A percentile compares a stretch with the other conserved stretches of the same genome.
Conservation (phyloP, 2,329 filamentous ascomycete species). For the Botrytis byssoidea region DNA sequence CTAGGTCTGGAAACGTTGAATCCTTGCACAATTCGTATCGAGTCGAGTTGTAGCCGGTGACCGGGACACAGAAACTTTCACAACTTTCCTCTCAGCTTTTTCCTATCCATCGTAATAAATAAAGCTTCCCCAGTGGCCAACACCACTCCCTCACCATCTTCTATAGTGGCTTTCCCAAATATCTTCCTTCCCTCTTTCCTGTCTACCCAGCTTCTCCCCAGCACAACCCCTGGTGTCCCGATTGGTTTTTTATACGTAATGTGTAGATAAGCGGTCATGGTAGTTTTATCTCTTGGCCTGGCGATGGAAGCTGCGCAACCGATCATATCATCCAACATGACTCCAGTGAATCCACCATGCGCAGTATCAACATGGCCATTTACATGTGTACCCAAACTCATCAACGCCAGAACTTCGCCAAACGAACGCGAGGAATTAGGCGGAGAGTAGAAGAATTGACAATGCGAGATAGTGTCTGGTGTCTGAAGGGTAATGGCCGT, state of each 20-base stretch:
- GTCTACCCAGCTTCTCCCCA: slow-evolving; percentile 47
- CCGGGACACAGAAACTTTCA: slow-evolving; percentile 2
- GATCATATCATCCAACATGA: slow-evolving; percentile 58
- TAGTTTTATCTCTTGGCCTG: slow-evolving; percentile 26
- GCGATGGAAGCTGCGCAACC: slow-evolving; percentile 24
- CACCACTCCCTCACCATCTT: slow-evolving; percentile 48
- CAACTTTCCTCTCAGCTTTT: slow-evolving; percentile 22
- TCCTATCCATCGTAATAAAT: slow-evolving; percentile 39
- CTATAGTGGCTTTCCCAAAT: slow-evolving; percentile 49
- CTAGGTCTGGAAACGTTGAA: not conserved
- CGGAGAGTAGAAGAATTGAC: slow-evolving; percentile 28
- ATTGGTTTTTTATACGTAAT: slow-evolving; percentile 54
- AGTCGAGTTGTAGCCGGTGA: not conserved
- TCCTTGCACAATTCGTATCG: not conserved
- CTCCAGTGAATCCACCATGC: slow-evolving; percentile 60
- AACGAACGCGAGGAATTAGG: slow-evolving; percentile 13
- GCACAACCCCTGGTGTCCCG: slow-evolving; percentile 47
- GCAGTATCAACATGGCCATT: slow-evolving; percentile 54
- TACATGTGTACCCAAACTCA: slow-evolving; percentile 49
- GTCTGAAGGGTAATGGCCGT: slow-evolving; percentile 16
- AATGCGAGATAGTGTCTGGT: slow-evolving; percentile 27
- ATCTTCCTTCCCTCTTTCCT: slow-evolving; percentile 55
- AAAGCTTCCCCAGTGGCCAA: slow-evolving; percentile 54
- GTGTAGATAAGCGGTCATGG: slow-evolving; percentile 53
- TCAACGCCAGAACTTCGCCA: slow-evolving; percentile 25